These are phyloP conservation scores for Flaveria sonorensis DNA, from an alignment of 129 eudicot species.

Conservation along the genomic window DNA sequence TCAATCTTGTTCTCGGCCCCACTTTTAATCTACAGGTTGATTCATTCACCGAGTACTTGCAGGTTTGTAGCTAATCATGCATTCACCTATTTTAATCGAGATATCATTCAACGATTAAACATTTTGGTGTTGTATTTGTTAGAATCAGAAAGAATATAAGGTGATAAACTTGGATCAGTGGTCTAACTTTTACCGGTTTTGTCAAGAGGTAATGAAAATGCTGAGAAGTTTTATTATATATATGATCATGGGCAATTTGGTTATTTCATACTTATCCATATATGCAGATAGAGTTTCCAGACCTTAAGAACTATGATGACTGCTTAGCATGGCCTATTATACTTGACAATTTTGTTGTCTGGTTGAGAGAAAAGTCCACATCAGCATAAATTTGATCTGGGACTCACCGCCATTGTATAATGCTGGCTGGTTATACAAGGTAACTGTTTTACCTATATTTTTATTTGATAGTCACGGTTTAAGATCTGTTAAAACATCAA, in stretches of 20 bases:
- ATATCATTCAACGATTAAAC: neutral
- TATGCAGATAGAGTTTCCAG: slow-evolving; percentile 76
- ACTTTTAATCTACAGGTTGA: slow-evolving; percentile 62
- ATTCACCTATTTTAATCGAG: neutral
- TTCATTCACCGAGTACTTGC: slow-evolving; percentile 53
- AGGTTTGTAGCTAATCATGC: slow-evolving; percentile 49
- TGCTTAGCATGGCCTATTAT: slow-evolving; percentile 81
- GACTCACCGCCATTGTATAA: slow-evolving; percentile 33
- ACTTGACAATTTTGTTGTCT: slow-evolving; percentile 83
- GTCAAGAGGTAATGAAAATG: slow-evolving; percentile 64
- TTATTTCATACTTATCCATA: slow-evolving; percentile 12
- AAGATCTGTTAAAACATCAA: neutral
- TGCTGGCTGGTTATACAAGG: slow-evolving; percentile 42
- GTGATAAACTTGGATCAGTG: slow-evolving; percentile 90
- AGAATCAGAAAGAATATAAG: slow-evolving; percentile 85
- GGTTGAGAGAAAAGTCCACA: slow-evolving; percentile 61
- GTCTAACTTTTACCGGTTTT: slow-evolving; percentile 75
- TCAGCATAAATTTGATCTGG: slow-evolving; percentile 25
- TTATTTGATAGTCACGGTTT: neutral
- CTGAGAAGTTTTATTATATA: neutral
- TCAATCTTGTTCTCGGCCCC: slow-evolving; percentile 66
- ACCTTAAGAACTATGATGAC: slow-evolving; percentile 61
- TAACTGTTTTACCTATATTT: slow-evolving; percentile 6
- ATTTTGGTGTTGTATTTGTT: slow-evolving; percentile 15
- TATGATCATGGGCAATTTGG: slow-evolving; percentile 10